Base-by-base conservation (phyloP, 768 basidiomycete genomes). In the Kwoniella dendrophila region DNA sequence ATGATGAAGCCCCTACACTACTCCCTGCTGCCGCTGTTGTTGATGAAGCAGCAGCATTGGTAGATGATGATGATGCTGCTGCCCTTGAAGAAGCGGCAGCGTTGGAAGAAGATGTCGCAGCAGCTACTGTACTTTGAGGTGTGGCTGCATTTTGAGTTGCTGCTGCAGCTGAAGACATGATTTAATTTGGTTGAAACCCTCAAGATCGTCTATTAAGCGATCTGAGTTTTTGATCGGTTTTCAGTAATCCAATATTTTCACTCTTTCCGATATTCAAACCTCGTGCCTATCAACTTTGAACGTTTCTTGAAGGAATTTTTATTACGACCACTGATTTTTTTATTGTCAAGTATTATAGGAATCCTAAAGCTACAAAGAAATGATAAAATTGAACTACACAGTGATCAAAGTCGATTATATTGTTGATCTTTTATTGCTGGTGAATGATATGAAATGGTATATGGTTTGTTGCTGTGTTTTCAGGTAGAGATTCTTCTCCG, bases 1-100 rank as follows among this genome's bases (percentile, higher is more conserved):
- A 34, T 38, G 56, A 29, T 10, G 66, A 24, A 40, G 49, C 27
- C 27, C 59, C 60, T 18, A 50, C n/a, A 43, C 53, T 50, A 62
- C 38, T 53, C 48, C 53, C 26, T 7, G 56, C 38, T 16, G 59
- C 33, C 5, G 43, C 41, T 1, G 61, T 29, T 4, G 45, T 20
- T 4, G 62, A 51, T 2, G 62, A 41, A 6, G 63, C 48, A 12
- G 45, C 56, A 43, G 48, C 41, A 40, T 30, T 47, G 4, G 62
- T 52, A 38, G 51, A 6, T 12, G 56, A 56, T 2, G 54, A 41
- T 10, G 56, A 26, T 18, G 66, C 33, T 26, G 53, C 49, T 22
- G 64, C 60, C 6, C 56, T 48, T 24, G 45, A 24, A 10, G 55
- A 48, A 48, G 44, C 45, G 24, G 57, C 33, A 16, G 51, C 58